phyloP scores from a whole-genome alignment of 164 flowering plant genomes.

The Platanus orientalis region DNA sequence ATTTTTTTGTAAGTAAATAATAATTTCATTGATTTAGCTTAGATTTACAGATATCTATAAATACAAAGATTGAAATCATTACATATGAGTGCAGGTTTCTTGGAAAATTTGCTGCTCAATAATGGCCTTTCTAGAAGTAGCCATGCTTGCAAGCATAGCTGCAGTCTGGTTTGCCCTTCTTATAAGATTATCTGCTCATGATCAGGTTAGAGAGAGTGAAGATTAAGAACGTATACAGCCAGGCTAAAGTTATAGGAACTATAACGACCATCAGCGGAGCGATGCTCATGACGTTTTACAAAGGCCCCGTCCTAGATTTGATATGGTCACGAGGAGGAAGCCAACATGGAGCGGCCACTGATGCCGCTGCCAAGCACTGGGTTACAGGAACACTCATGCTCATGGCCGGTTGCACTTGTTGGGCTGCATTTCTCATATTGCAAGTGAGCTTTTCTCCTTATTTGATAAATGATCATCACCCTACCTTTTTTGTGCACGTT shows the following conservation, averaged over 20 bases:
- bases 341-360: constrained; percentile 19
- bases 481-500: too few relatives aligned
- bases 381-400: constrained; percentile 64
- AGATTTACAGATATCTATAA: too few relatives aligned
- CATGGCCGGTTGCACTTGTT: constrained; percentile 43
- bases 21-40: too few relatives aligned
- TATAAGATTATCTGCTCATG: too few relatives aligned
- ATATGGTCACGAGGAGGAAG: constrained; percentile 14
- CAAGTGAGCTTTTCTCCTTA: constrained; percentile 39
- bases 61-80: too few relatives aligned
- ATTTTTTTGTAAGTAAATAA: too few relatives aligned
- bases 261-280: constrained; percentile 65
- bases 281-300: constrained; percentile 82
- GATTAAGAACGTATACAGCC: constrained; percentile 42
- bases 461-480: neutral
- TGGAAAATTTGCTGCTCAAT: too few relatives aligned
- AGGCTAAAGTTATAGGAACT: constrained; percentile 80
- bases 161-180: too few relatives aligned
- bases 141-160: too few relatives aligned
- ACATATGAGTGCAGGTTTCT: too few relatives aligned
- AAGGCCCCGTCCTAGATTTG: constrained; percentile 66
- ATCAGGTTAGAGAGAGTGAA: constrained; percentile 78
- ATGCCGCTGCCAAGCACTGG: constrained; percentile 44
- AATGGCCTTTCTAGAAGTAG: too few relatives aligned
- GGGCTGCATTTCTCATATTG: constrained; percentile 74